A percentile compares a stretch with the other conserved stretches of the same genome.
These are phyloP conservation scores for Albugo laibachii DNA, from an alignment of 352 stramenopile genomes.

Conservation along the genomic window DNA sequence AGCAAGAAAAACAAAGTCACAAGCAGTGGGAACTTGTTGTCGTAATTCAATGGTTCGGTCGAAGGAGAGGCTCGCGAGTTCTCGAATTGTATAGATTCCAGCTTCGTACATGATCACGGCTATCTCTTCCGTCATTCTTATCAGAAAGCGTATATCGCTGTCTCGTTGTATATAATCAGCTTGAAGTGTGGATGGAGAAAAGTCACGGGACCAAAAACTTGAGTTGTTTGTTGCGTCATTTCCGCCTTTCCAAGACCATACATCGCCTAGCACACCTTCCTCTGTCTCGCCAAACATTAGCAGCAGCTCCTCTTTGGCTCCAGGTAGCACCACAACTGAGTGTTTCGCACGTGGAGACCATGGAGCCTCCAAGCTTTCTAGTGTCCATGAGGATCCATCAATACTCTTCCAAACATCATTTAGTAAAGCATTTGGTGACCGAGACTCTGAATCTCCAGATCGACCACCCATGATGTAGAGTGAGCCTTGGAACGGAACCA, in stretches of 20 bases:
- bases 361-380: slow-evolving; percentile 11
- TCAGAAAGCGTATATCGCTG: slow-evolving; percentile 26
- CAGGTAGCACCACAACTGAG: slow-evolving; percentile 19
- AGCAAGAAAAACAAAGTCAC: slow-evolving; percentile 45
- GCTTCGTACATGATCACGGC: slow-evolving; percentile 23
- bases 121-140: slow-evolving; percentile 26
- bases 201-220: slow-evolving; percentile 18
- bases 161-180: slow-evolving; percentile 21
- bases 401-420: slow-evolving; percentile 54
- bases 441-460: slow-evolving; percentile 12
- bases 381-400: slow-evolving; percentile 23
- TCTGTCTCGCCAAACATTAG: slow-evolving; percentile 42
- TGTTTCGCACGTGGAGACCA: slow-evolving; percentile 40
- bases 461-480: slow-evolving; percentile 41
- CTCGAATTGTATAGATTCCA: slow-evolving; percentile 55
- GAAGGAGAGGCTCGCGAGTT: slow-evolving; percentile 44
- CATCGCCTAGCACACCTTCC: slow-evolving; percentile 30
- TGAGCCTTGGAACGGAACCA: slow-evolving; percentile 31
- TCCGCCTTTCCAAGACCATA: slow-evolving; percentile 36
- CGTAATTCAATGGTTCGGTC: slow-evolving; percentile 31
- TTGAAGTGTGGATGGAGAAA: slow-evolving; percentile 11
- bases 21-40: slow-evolving; percentile 26
- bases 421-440: slow-evolving; percentile 10
- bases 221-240: slow-evolving; percentile 8
- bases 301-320: slow-evolving; percentile 24